These are phyloP conservation scores for Beauveria caledonica DNA, from an alignment of 2,329 filamentous ascomycete species.

Conservation along the genomic window DNA sequence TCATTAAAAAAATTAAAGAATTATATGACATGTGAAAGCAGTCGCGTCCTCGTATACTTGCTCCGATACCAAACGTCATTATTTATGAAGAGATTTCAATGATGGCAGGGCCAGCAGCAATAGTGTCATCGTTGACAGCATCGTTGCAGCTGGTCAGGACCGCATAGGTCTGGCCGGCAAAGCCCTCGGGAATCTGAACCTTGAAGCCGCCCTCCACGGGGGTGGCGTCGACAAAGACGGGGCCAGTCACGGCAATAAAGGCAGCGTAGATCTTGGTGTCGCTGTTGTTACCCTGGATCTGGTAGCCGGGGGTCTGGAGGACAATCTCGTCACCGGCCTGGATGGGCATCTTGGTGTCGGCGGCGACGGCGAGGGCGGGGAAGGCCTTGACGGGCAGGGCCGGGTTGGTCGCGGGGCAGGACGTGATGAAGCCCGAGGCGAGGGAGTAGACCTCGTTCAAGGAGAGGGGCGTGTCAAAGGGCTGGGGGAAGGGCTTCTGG, in stretches of 20 bases:
- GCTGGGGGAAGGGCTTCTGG: conserved; percentile 53
- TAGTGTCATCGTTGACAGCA: conserved; percentile 24
- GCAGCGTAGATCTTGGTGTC: conserved; percentile 23
- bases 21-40: neutral
- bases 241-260: conserved; percentile 24
- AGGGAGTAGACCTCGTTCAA: conserved; percentile 65
- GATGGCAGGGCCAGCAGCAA: conserved; percentile 26
- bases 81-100: conserved; percentile 19
- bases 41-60: neutral
- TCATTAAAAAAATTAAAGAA: neutral
- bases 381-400: conserved; percentile 55
- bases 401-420: conserved; percentile 56
- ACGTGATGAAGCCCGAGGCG: conserved; percentile 62
- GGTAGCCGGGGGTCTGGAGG: conserved; percentile 15
- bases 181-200: conserved; percentile 15
- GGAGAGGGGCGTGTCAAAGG: conserved; percentile 62
- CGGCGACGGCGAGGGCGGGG: conserved; percentile 39
- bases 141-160: conserved; percentile 27
- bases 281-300: conserved; percentile 18
- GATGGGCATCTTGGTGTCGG: conserved; percentile 18
- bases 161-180: conserved; percentile 27
- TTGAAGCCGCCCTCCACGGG: conserved; percentile 16
- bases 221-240: conserved; percentile 16
- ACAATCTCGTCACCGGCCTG: conserved; percentile 12
- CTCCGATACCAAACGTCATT: neutral